These are phyloP conservation scores for Pseudocercospora crystallina DNA, from an alignment of 2,329 filamentous ascomycete genomes.

Conservation along the genomic window DNA sequence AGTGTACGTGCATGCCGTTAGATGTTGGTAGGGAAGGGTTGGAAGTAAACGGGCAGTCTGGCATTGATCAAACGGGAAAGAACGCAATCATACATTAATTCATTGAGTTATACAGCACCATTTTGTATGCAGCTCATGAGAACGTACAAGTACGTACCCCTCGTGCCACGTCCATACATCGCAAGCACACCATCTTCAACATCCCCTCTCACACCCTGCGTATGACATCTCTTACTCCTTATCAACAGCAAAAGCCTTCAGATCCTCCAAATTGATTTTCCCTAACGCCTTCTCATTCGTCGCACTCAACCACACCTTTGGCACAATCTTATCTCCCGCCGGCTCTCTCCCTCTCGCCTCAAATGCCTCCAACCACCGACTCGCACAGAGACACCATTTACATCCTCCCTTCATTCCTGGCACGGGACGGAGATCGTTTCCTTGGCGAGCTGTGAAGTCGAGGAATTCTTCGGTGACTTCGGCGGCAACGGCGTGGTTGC, in stretches of 20 bases:
- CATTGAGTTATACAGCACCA: no score
- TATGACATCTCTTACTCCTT: constrained; percentile 33
- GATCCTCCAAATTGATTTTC: constrained; percentile 49
- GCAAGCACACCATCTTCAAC: no score
- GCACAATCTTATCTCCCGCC: constrained; percentile 45
- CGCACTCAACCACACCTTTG: constrained; percentile 51
- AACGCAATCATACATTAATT: no score
- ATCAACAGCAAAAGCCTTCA: constrained; percentile 52
- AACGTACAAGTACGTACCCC: no score
- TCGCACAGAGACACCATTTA: constrained; percentile 63
- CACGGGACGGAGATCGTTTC: constrained; percentile 58
- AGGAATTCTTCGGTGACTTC: constrained; percentile 61
- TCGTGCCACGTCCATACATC: no score
- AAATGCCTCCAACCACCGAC: constrained; percentile 59
- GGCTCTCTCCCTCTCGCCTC: constrained; percentile 50
- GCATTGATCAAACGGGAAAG: no score
- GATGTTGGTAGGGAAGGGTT: no score
- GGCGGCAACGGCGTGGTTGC: constrained; percentile 61
- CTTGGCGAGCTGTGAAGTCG: constrained; percentile 58
- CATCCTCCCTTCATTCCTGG: constrained; percentile 57
- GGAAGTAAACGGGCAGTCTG: no score
- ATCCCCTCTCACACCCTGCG: no score
- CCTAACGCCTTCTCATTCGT: constrained; percentile 55
- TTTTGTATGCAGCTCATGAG: no score
- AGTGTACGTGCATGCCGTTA: no score